Conservation (phyloP, 2,329 filamentous ascomycete species). For the Fusarium transvaalense region DNA sequence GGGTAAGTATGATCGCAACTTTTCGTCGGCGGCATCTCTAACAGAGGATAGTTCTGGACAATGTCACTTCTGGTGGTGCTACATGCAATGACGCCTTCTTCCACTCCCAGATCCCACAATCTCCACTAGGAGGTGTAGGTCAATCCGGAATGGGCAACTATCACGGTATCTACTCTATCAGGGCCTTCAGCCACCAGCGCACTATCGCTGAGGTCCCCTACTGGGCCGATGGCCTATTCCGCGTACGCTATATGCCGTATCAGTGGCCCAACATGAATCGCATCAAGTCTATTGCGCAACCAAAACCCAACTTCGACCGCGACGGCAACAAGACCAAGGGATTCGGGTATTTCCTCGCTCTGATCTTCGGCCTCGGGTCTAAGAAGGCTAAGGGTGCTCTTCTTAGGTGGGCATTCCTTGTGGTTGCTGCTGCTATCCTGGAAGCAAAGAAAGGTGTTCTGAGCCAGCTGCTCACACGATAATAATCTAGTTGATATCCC, state of each 20-base stretch:
- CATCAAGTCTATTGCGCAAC: constrained; percentile 57
- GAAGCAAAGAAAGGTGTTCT: constrained; percentile 53
- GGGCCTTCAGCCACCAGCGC: constrained; percentile 57
- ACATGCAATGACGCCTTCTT: constrained; percentile 63
- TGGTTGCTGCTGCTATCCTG: constrained; percentile 56
- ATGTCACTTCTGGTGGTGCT: constrained; percentile 62
- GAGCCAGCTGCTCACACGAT: constrained; percentile 50
- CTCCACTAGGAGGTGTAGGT: constrained; percentile 65
- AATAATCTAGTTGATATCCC: constrained; percentile 26
- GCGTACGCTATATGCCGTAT: constrained; percentile 77
- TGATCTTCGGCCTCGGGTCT: constrained; percentile 66
- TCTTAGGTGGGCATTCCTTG: constrained; percentile 61
- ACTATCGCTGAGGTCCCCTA: constrained; percentile 53
- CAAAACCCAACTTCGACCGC: constrained; percentile 72
- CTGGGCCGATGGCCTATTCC: constrained; percentile 65
- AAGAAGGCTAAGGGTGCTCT: constrained; percentile 63
- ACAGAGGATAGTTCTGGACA: constrained; percentile 54
- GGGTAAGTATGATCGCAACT: constrained; percentile 61
- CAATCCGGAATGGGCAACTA: constrained; percentile 62
- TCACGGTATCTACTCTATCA: constrained; percentile 63
- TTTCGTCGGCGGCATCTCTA: constrained; percentile 8
- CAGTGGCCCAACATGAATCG: constrained; percentile 59
- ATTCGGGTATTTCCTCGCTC: constrained; percentile 65
- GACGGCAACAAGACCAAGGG: constrained; percentile 65
- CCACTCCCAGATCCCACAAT: constrained; percentile 57